Conservation (phyloP, 2,329 filamentous ascomycete genomes). For the Parastagonospora avenae region DNA sequence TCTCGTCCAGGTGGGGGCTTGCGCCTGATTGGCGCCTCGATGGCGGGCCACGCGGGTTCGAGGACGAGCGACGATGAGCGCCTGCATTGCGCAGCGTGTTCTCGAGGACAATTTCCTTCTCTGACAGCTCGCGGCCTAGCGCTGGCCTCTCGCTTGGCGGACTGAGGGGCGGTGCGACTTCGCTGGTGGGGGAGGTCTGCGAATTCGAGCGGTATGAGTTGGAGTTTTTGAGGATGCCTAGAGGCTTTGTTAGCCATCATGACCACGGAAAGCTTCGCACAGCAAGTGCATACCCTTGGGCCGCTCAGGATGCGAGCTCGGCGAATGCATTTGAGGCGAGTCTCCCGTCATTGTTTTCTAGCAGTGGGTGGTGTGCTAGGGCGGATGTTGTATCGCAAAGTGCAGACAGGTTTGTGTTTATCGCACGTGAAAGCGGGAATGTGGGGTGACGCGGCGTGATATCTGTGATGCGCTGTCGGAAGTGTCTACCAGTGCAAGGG, state of each 20-base stretch:
- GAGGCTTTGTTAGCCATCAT: conserved; percentile 16
- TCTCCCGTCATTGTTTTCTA: conserved; percentile 41
- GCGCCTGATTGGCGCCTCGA: conserved; percentile 73
- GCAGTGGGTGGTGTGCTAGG: conserved; percentile 9
- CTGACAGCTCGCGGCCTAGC: conserved; percentile 61
- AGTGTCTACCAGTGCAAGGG: neutral
- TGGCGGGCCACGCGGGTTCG: conserved; percentile 67
- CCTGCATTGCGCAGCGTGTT: conserved; percentile 96
- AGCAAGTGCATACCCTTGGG: conserved; percentile 47
- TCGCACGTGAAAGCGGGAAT: conserved; percentile 17
- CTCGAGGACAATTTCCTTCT: conserved; percentile 88
- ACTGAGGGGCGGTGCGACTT: conserved; percentile 40
- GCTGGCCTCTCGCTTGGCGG: conserved; percentile 47
- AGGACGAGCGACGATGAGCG: conserved; percentile 81
- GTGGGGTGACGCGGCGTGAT: conserved; percentile 5
- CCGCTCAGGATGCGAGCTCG: conserved; percentile 47
- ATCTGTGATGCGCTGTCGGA: neutral
- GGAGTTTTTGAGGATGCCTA: conserved; percentile 94
- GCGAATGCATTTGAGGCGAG: conserved; percentile 42
- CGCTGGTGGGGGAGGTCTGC: conserved; percentile 53
- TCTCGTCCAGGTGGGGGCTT: conserved; percentile 59
- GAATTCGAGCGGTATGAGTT: conserved; percentile 63
- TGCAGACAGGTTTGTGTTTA: conserved; percentile 1
- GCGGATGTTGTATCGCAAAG: neutral
- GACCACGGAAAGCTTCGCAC: conserved; percentile 3